These are phyloP conservation scores for Senecio squalidus DNA, from an alignment of 140 eudicot species.

Conservation along the genomic window DNA sequence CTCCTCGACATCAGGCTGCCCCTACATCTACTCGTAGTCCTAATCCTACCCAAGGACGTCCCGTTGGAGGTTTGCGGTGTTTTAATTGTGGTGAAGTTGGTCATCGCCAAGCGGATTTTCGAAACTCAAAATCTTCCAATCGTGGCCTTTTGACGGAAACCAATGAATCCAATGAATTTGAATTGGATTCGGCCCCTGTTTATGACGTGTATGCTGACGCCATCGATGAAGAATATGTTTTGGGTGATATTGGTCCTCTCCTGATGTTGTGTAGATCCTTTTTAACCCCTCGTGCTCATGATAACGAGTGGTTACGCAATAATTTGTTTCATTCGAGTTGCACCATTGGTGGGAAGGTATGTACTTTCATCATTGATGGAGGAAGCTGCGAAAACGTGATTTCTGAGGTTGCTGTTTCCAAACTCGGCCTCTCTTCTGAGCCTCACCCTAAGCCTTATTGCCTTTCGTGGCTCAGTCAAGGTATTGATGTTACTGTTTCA, in stretches of 20 bases:
- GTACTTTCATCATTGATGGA: constrained; percentile 3
- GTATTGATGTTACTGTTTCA: background rate
- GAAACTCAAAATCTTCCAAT: background rate
- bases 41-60: background rate
- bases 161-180: background rate
- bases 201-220: background rate
- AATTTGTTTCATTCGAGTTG: constrained; percentile 8
- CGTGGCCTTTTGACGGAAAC: background rate
- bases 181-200: background rate
- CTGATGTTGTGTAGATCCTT: background rate
- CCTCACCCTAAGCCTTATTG: constrained; percentile 15
- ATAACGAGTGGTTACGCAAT: background rate
- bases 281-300: background rate
- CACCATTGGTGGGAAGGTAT: constrained; percentile 11
- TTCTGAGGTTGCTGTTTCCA: background rate
- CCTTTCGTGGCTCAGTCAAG: constrained; percentile 2
- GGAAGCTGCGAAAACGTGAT: constrained; percentile 6
- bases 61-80: background rate
- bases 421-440: background rate
- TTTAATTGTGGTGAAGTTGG: constrained; percentile 9
- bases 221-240: background rate
- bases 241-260: background rate
- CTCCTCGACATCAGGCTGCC: background rate
- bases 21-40: background rate
- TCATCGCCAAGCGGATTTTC: constrained; percentile 6